Base-by-base conservation (phyloP, 148 eudicot species). In the Vaccinium macrocarpon region DNA sequence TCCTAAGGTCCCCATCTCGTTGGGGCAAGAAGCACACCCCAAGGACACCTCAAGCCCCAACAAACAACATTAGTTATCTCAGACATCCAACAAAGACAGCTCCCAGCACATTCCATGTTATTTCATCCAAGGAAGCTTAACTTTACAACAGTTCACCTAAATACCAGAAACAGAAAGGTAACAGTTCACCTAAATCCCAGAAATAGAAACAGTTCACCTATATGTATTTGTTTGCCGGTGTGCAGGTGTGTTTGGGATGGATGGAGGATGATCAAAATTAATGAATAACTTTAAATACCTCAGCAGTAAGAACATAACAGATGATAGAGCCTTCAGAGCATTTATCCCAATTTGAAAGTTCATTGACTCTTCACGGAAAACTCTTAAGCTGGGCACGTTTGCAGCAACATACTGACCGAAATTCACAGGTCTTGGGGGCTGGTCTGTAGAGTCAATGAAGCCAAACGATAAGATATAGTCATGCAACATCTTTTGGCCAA, bases 311-410 rank as follows among this genome's bases (percentile, higher is more conserved):
- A 90, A 79, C 98, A 94, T 96, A 32, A 87, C 95, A 32, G 91
- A 92, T 70, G 95, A 92, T 81, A 96, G 94, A 83, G 98, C 95
- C 88, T 88, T 92, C 55, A 96, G 85, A 56, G 94, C 89, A 72
- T 86, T 85, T 81, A 85, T 89, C 81, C 92, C 96, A 83, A 64
- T 87, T 78, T 91, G 85, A 76, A 79, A 86, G 83, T 86, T 87
- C 64, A 87, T 42, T 62, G 88, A 88, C 79, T 92, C 87, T 81
- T 93, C 93, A 64, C 50, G 71, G 85, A 94, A 96, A 70, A 49
- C 86, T 87, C 85, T 90, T 79, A 96, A 88, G 87, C 95, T 92
- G 59, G 98, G 92, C 23, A 96, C 95, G 55, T 90, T 91, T 80
- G 96, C 91, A 83, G 91, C 90, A 84, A 96, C 86, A 86, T 90